Conservation (phyloP, 805 yeast genomes). For the Metschnikowia henanensis region DNA sequence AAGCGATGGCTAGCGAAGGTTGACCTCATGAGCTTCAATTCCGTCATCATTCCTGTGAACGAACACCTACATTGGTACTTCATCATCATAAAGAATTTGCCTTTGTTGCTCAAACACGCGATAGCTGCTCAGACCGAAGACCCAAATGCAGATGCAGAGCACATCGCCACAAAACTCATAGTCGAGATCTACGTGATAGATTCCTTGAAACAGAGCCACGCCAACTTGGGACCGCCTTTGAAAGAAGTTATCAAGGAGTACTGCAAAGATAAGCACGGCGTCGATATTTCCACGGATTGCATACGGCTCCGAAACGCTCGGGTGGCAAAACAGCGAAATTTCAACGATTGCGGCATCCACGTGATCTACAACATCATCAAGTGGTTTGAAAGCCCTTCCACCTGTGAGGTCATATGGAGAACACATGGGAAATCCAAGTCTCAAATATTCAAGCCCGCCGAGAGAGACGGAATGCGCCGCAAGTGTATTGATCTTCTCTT, state of each 20-base stretch:
- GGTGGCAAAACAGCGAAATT: conserved; percentile 84
- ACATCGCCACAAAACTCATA: not conserved
- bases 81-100: conserved; percentile 62
- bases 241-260: conserved; percentile 62
- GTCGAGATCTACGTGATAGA: conserved; percentile 65
- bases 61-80: conserved; percentile 87
- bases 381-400: conserved; percentile 50
- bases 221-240: conserved; percentile 51
- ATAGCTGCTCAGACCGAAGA: not conserved
- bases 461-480: conserved; percentile 15
- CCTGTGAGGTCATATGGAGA: conserved; percentile 53
- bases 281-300: conserved; percentile 45
- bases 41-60: conserved; percentile 78
- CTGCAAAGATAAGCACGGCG: conserved; percentile 60
- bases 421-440: conserved; percentile 13
- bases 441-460: conserved; percentile 11
- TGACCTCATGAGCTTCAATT: conserved; percentile 55
- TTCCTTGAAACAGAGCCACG: conserved; percentile 65
- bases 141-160: not conserved
- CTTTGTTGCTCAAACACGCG: conserved; percentile 24
- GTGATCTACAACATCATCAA: conserved; percentile 71
- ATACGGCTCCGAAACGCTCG: conserved; percentile 50
- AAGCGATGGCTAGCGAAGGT: conserved; percentile 77
- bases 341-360: conserved; percentile 94
- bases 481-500: conserved; percentile 15